Conservation (phyloP, 2,329 filamentous ascomycete species). For the Chrysosphaeria jannelii region DNA sequence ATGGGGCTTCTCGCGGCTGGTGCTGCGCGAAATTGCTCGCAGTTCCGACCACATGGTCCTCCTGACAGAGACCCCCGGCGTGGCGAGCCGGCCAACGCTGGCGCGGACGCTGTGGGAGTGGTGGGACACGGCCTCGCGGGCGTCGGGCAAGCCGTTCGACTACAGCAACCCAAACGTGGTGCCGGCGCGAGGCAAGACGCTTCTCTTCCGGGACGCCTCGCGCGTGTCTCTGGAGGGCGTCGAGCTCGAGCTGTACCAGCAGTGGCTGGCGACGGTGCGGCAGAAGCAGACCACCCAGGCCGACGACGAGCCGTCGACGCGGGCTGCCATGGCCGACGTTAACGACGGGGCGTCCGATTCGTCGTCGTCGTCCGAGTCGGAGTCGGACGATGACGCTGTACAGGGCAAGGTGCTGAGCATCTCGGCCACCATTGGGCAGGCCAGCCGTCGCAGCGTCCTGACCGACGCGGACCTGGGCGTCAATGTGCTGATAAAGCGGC, state of each 20-base stretch:
- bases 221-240: slow-evolving; percentile 39
- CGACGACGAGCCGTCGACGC: background rate
- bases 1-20: slow-evolving; percentile 78
- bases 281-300: slow-evolving; percentile 52
- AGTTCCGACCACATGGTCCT: slow-evolving; percentile 63
- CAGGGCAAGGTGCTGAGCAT: slow-evolving; percentile 81
- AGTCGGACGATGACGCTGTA: slow-evolving; percentile 64
- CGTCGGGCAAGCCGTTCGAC: background rate
- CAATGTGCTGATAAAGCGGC: slow-evolving; percentile 66
- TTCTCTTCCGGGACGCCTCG: slow-evolving; percentile 29
- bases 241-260: slow-evolving; percentile 60
- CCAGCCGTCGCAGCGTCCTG: slow-evolving; percentile 53
- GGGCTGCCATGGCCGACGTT: background rate
- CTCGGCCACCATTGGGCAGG: slow-evolving; percentile 57
- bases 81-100: slow-evolving; percentile 23
- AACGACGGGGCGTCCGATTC: slow-evolving; percentile 17
- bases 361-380: slow-evolving; percentile 50
- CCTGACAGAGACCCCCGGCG: slow-evolving; percentile 42
- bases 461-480: slow-evolving; percentile 78
- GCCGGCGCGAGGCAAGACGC: slow-evolving; percentile 27
- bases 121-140: slow-evolving; percentile 33
- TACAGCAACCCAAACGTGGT: slow-evolving; percentile 20
- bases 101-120: slow-evolving; percentile 53
- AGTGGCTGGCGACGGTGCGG: slow-evolving; percentile 67
- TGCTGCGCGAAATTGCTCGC: slow-evolving; percentile 41